These are phyloP conservation scores for Prosopis cineraria DNA, from an alignment of 306 rosid species.

Conservation along the genomic window DNA sequence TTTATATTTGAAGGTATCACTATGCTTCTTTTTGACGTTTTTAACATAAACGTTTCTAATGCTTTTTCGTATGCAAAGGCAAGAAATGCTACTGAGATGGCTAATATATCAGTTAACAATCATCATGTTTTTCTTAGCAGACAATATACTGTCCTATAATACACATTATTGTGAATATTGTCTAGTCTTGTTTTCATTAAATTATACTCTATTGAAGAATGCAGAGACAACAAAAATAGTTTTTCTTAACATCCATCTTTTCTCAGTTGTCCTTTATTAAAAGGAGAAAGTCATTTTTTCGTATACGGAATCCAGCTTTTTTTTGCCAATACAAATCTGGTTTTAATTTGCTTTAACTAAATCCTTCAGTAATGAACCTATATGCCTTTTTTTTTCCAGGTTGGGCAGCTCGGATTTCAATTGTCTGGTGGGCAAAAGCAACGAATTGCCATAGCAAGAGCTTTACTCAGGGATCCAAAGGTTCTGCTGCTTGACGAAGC, in stretches of 20 bases:
- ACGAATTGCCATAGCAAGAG: slow-evolving; percentile 85
- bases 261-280: background rate
- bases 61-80: background rate
- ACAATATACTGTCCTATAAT: background rate
- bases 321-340: too few relatives aligned
- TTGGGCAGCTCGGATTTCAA: slow-evolving; percentile 85
- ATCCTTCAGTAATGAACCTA: slow-evolving; percentile 27
- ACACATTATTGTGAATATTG: background rate
- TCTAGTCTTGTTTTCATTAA: background rate
- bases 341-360: slow-evolving; percentile 1
- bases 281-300: too few relatives aligned
- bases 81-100: background rate
- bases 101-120: background rate
- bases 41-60: background rate
- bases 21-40: background rate
- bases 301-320: too few relatives aligned
- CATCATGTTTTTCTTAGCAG: background rate
- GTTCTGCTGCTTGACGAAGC: slow-evolving; percentile 89
- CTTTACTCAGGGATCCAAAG: slow-evolving; percentile 84
- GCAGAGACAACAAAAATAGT: background rate
- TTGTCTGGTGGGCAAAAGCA: slow-evolving; percentile 96
- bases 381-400: slow-evolving; percentile 56
- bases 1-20: slow-evolving; percentile 10
- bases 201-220: background rate
- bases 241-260: background rate